Percentiles rank a stretch among this genome's conserved stretches.
Evolutionary conservation across 306 rosid species (phyloP).

Genomic region (Vigna hirtella): DNA sequence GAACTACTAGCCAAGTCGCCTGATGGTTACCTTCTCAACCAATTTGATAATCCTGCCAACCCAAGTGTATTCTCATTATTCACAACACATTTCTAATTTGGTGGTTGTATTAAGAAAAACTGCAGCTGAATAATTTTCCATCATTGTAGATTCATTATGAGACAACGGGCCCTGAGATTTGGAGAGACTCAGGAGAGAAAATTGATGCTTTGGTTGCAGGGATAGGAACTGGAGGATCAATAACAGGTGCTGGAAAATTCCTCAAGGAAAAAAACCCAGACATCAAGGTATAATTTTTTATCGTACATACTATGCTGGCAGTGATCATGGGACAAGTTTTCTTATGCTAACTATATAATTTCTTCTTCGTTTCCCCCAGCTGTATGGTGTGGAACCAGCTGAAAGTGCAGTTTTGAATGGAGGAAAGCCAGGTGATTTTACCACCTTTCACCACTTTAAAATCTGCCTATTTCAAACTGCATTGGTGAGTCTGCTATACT

Average conservation of each 20-base stretch:
- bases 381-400: constrained; percentile 79
- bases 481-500: too few species aligned
- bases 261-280: constrained; percentile 77
- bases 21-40: constrained; percentile 57
- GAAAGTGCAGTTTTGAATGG: constrained; percentile 87
- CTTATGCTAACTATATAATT: constrained; percentile 14
- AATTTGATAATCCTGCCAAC: constrained; percentile 77
- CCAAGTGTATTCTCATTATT: constrained; percentile 54
- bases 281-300: constrained; percentile 64
- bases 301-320: constrained; percentile 3
- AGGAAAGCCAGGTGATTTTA: constrained; percentile 70
- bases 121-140: neutral
- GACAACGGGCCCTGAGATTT: constrained; percentile 90
- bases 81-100: constrained; percentile 7
- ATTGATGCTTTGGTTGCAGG: constrained; percentile 76
- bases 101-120: constrained; percentile 8
- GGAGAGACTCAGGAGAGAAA: constrained; percentile 82
- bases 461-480: too few species aligned
- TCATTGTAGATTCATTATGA: constrained; percentile 77
- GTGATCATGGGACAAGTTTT: constrained; percentile 14
- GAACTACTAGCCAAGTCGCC: constrained; percentile 67
- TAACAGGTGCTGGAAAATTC: constrained; percentile 74
- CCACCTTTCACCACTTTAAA: neutral
- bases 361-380: constrained; percentile 41
- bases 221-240: constrained; percentile 86